Evolutionary conservation across 2,329 filamentous ascomycete species (phyloP).

Genomic region (Chrysoporthe deuterocubensis): DNA sequence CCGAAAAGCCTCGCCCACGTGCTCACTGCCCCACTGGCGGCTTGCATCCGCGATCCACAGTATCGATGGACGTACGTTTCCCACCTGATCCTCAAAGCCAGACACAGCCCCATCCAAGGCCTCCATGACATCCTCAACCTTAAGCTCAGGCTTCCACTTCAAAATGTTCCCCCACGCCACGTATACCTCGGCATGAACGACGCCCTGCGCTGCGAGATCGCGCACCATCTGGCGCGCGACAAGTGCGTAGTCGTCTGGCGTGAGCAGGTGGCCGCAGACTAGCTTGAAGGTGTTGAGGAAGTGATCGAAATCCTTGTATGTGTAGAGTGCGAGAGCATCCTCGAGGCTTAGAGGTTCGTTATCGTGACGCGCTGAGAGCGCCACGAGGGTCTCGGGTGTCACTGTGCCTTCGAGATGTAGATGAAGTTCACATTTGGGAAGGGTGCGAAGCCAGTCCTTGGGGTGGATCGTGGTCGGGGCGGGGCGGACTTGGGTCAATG

Average conservation of each 20-base stretch:
- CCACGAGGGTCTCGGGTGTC: conserved; percentile 29
- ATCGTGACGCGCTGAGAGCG: conserved; percentile 29
- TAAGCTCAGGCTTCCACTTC: conserved; percentile 26
- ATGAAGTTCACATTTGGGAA: conserved; percentile 29
- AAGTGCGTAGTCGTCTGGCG: conserved; percentile 27
- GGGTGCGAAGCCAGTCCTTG: conserved; percentile 21
- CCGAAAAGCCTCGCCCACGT: conserved; percentile 24
- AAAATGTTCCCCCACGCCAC: conserved; percentile 30
- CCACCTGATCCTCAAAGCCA: conserved; percentile 12
- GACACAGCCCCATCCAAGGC: conserved; percentile 23
- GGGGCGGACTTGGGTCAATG: not conserved
- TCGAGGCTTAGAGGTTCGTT: conserved; percentile 24
- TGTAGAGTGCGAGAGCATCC: conserved; percentile 29
- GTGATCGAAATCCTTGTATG: conserved; percentile 26
- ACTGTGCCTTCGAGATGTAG: conserved; percentile 30
- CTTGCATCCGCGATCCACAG: conserved; percentile 27
- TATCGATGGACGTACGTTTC: conserved; percentile 14
- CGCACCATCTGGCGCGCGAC: conserved; percentile 26
- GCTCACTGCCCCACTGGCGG: conserved; percentile 24
- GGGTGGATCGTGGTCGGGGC: not conserved
- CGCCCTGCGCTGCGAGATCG: conserved; percentile 24
- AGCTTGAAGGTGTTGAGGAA: conserved; percentile 28
- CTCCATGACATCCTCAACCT: conserved; percentile 28
- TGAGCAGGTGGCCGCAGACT: conserved; percentile 27
- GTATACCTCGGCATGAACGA: conserved; percentile 29